Base-by-base conservation (phyloP, 768 basidiomycete genomes). In the Lactarius akahatsu region DNA sequence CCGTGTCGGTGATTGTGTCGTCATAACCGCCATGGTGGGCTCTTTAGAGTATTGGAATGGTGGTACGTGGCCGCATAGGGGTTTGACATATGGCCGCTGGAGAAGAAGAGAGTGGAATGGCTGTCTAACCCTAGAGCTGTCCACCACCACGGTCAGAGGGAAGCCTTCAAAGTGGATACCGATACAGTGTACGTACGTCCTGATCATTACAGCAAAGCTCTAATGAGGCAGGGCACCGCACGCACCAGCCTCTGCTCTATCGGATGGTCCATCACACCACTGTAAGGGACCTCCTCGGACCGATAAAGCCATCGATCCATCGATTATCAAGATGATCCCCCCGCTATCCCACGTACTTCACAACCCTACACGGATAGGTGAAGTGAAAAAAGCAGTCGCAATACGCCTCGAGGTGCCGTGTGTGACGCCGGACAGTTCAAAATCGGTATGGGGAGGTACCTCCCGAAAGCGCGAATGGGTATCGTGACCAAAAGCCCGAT, bases 271-370 rank as follows among this genome's bases (percentile, higher is more conserved):
- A n/a, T 26, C 30, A 20, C 23, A 18, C 38, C 61, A 61, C 54
- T 47, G 56, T 38, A 18, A 52, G 38, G 43, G 38, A 41, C 60
- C 8, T 61, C 11, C 38, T 57, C 61, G 61, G 61, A 54, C 57
- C 45, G 61, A 66, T 50, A 66, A 61, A 58, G 32, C 38, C 50
- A 59, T 34, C 9, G 20, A 63, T 66, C 61, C 56, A 66, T 66
- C 65, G 65, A 66, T 63, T 58, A 66, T 66, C 65, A 54, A 66
- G 61, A 66, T 63, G 43, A 66, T 43, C 65, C 65, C 38, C 50
- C 15, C 15, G 26, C 43, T 30, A 59, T 16, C 54, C 54, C 36
- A 50, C 28, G 4, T 32, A 59, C 59, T 60, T 56, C 64, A 40
- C 18, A 18, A 34, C 6, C 43, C 56, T 57, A 58, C 41, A 11